Base-by-base conservation (phyloP, 2,329 filamentous ascomycete genomes). In the Cordyceps javanica region DNA sequence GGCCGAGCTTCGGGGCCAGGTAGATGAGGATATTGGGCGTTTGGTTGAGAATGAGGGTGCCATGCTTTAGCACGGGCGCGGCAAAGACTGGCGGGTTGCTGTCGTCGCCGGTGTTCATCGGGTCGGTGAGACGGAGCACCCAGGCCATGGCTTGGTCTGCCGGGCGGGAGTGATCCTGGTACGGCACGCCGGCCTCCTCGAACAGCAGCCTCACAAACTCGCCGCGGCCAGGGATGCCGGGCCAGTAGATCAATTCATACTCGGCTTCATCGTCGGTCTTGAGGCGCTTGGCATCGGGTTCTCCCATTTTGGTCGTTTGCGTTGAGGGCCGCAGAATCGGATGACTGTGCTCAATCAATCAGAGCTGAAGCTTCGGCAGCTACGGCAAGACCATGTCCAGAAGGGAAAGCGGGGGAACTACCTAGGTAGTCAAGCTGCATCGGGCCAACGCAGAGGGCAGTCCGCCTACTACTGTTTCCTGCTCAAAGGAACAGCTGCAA, bases 1-100 rank as follows among this genome's bases (percentile, higher is more conserved):
- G 75, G 0, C 80, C 82, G 0, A 89, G 73, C 55, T 74, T 78
- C 0, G 79, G 78, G 0, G 81, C 87, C 0, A 93, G 75, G 69
- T 91, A 93, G 8, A 84, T 70, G 16, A 92, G 75, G 64, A 93
- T 91, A 67, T 86, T 89, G 38, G 88, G 77, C 2, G 86, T 88
- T 72, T 93, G 89, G 67, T 73, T 79, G 64, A 93, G 78, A 42
- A 84, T 44, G 7, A 91, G 71, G 41, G 80, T 72, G 59, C 83
- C 85, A 61, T 86, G 77, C 60, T 76, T 80, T 21, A 93, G 81
- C 3, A 85, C 78, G 0, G 89, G 89, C 1, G 87, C 85, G 0
- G 88, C 86, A 46, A 89, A 76, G 7, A 79, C 68, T 0, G 89
- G 88, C 0, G 86, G 81, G 70, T 89, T 91, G 58, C 71, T 65